Percentiles rank a stretch among this genome's conserved stretches.
Conservation (phyloP, 257 asterid species). For the Catharanthus roseus region DNA sequence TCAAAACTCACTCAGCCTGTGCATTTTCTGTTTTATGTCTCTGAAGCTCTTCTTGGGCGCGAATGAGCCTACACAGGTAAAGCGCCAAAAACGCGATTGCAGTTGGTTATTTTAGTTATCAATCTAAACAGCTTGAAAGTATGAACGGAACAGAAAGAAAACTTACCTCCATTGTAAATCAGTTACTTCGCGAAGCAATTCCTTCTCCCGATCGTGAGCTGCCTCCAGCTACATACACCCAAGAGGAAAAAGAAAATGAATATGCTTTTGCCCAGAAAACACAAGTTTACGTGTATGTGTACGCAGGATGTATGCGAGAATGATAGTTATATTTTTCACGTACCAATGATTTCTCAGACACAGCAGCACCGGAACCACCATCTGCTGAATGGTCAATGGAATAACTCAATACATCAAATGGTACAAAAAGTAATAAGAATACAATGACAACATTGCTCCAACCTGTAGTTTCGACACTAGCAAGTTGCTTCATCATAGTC, state of each 20-base stretch:
- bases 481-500: slow-evolving; percentile 59
- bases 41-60: slow-evolving; percentile 69
- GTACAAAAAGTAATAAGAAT: background rate
- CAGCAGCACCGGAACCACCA: slow-evolving; percentile 29
- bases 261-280: background rate
- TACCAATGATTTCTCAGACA: slow-evolving; percentile 67
- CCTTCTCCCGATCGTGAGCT: slow-evolving; percentile 77
- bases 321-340: background rate
- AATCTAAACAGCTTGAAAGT: background rate
- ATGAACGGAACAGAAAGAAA: background rate
- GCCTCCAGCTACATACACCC: slow-evolving; percentile 65
- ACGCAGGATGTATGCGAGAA: background rate
- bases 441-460: slow-evolving; percentile 20
- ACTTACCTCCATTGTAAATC: slow-evolving; percentile 74
- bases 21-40: slow-evolving; percentile 50
- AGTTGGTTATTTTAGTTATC: too few relatives aligned
- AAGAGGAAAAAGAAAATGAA: background rate
- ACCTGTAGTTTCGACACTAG: slow-evolving; percentile 57
- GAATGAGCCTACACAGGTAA: slow-evolving; percentile 27
- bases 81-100: slow-evolving; percentile 1
- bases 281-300: background rate
- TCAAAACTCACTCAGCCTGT: slow-evolving; percentile 27
- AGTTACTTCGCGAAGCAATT: slow-evolving; percentile 57
- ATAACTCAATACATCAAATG: slow-evolving; percentile 18
- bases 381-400: slow-evolving; percentile 32